These are phyloP conservation scores for Theobroma cacao DNA, from an alignment of 345 rosid genomes.

Conservation along the genomic window DNA sequence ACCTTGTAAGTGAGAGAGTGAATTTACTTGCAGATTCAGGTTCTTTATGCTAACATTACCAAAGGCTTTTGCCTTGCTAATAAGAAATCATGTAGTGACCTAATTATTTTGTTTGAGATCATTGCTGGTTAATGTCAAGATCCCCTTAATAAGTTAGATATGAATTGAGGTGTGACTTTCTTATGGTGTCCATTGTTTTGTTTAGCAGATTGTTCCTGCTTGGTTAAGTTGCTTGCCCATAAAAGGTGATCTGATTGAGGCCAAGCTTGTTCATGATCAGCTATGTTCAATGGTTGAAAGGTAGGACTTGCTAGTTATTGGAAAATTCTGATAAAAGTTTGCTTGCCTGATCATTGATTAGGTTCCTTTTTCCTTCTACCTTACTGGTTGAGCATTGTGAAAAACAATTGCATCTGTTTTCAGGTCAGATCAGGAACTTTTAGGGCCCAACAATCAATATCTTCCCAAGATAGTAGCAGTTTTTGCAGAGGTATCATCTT, in stretches of 20 bases:
- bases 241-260: conserved; percentile 63
- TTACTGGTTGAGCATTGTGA: neutral
- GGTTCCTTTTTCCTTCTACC: neutral
- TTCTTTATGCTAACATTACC: neutral
- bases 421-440: conserved; percentile 62
- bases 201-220: conserved; percentile 55
- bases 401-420: conserved; percentile 10
- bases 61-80: neutral
- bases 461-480: conserved; percentile 68
- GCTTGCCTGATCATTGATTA: neutral
- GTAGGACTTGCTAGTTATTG: conserved; percentile 21
- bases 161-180: neutral
- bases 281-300: conserved; percentile 76
- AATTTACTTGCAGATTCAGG: neutral
- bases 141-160: neutral
- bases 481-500: conserved; percentile 38
- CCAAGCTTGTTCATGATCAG: conserved; percentile 73
- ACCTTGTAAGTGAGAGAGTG: neutral
- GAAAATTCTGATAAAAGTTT: neutral
- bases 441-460: conserved; percentile 64
- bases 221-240: conserved; percentile 76
- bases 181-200: neutral
- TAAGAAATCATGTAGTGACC: neutral
- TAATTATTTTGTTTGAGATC: neutral
- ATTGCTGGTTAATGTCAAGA: neutral